These are phyloP conservation scores for Lipomyces yamadae DNA, from an alignment of 805 yeast genomes.

Conservation along the genomic window DNA sequence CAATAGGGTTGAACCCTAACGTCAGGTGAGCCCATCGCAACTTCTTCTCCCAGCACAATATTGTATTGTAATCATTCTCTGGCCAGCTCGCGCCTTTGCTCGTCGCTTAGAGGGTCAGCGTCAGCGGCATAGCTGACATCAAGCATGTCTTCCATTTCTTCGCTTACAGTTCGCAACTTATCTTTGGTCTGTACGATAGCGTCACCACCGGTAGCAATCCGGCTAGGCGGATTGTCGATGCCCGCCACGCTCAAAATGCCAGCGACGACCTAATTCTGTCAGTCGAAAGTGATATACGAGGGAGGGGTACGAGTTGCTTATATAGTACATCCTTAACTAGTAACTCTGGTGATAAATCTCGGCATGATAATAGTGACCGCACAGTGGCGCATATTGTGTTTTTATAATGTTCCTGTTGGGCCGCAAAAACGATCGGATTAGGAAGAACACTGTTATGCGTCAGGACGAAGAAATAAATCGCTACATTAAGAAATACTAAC, in stretches of 20 bases:
- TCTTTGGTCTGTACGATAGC: constrained; percentile 43
- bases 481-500: constrained; percentile 20
- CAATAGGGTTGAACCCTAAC: no score
- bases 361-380: constrained; percentile 27
- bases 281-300: no score
- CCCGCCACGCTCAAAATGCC: constrained; percentile 43
- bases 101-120: constrained; percentile 32
- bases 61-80: no score
- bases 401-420: constrained; percentile 28
- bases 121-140: constrained; percentile 38
- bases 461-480: neutral
- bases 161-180: constrained; percentile 41
- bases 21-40: no score
- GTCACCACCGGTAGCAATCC: constrained; percentile 43
- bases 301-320: no score
- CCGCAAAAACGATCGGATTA: constrained; percentile 30
- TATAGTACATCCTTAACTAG: constrained; percentile 37
- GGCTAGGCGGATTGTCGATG: constrained; percentile 44
- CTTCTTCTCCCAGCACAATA: no score
- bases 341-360: constrained; percentile 37
- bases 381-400: constrained; percentile 34
- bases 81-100: constrained; percentile 28
- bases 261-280: constrained; percentile 14
- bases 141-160: constrained; percentile 43
- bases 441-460: constrained; percentile 26